phyloP scores from a whole-genome alignment of 148 eudicot genomes.

The Diospyros lotus region DNA sequence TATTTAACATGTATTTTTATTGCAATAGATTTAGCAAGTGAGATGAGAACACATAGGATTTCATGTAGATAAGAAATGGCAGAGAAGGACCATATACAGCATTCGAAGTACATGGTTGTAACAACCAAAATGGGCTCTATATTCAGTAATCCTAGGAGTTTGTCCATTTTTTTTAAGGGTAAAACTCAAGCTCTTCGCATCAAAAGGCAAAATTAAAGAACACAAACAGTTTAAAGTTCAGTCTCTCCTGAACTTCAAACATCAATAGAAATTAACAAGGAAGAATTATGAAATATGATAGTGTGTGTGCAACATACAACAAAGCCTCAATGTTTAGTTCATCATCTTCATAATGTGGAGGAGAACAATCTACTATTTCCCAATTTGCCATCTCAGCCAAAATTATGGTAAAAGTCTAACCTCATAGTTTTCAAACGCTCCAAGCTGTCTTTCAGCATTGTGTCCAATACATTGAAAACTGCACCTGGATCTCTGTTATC shows the following conservation, averaged over 20 bases:
- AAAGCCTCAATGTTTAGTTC: neutral
- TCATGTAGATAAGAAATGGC: neutral
- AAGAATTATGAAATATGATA: no score
- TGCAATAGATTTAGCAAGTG: neutral
- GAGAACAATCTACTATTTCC: neutral
- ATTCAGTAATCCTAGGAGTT: no score
- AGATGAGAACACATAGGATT: neutral
- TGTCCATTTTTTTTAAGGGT: no score
- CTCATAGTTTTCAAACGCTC: slow-evolving; percentile 60
- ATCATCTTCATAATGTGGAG: neutral
- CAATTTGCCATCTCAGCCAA: neutral
- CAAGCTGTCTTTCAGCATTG: slow-evolving; percentile 51
- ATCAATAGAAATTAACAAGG: no score
- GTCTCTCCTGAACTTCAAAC: no score
- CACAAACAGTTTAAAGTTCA: no score
- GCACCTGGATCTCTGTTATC: slow-evolving; percentile 35
- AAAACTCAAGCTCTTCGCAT: neutral
- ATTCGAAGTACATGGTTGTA: neutral
- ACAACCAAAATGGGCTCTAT: neutral
- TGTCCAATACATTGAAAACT: slow-evolving; percentile 55
- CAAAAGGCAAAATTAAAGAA: neutral
- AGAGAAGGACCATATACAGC: neutral
- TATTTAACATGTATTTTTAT: neutral
- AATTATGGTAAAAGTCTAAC: slow-evolving; percentile 22
- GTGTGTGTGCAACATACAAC: no score